Percentiles rank a stretch among this genome's conserved stretches.
phyloP scores from a whole-genome alignment of 1,284 basidiomycete species.

The Boletellus sp. region DNA sequence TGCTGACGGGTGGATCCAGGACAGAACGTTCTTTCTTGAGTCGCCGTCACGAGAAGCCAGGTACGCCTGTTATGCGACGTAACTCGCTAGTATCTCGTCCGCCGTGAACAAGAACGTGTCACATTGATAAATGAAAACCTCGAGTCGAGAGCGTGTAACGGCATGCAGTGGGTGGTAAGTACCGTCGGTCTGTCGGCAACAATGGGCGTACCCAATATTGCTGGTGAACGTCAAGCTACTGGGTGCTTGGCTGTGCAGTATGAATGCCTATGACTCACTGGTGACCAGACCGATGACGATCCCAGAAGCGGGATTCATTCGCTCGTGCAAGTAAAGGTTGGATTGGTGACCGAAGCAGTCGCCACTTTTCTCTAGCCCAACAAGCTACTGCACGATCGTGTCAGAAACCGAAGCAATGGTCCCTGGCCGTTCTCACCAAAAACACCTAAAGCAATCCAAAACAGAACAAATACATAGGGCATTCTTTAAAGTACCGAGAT shows the following conservation, averaged over 20 bases:
- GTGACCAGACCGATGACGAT: too few relatives aligned
- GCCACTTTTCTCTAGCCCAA: too few relatives aligned
- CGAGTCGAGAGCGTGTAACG: too few relatives aligned
- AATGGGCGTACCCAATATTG: background rate
- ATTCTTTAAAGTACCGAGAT: slow-evolving; percentile 25
- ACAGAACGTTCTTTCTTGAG: background rate
- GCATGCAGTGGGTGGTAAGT: too few relatives aligned
- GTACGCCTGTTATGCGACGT: background rate
- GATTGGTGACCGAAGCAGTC: too few relatives aligned
- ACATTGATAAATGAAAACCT: too few relatives aligned
- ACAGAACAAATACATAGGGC: slow-evolving; percentile 19
- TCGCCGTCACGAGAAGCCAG: background rate
- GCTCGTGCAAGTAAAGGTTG: too few relatives aligned
- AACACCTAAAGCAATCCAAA: background rate
- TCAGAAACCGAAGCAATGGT: background rate
- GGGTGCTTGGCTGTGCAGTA: background rate
- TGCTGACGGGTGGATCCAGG: slow-evolving; percentile 3
- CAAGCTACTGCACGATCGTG: background rate
- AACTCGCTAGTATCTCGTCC: too few relatives aligned
- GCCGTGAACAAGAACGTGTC: too few relatives aligned
- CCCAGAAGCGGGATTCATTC: too few relatives aligned
- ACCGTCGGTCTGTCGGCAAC: too few relatives aligned
- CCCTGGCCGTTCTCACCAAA: background rate
- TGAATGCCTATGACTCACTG: too few relatives aligned
- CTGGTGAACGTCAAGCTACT: background rate